A percentile compares a stretch with the other conserved stretches of the same genome.
These are phyloP conservation scores for Vicia sativa DNA, from an alignment of 306 rosid species.

Conservation along the genomic window DNA sequence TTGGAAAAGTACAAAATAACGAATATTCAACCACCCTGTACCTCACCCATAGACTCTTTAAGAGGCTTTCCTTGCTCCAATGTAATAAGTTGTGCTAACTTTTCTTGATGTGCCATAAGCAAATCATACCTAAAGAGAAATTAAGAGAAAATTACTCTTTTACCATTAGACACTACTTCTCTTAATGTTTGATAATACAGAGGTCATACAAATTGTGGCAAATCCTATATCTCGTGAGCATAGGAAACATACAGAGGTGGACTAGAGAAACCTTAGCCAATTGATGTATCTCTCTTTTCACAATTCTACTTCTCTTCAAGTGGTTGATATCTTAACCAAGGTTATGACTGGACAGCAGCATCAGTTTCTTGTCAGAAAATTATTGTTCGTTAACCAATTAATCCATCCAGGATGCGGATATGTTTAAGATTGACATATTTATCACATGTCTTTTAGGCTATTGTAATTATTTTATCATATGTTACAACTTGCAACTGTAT, in stretches of 20 bases:
- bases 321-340: background rate
- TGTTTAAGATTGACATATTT: background rate
- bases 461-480: background rate
- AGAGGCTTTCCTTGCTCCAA: slow-evolving; percentile 99
- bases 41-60: slow-evolving; percentile 92
- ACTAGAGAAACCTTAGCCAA: background rate
- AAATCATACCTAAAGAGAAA: slow-evolving; percentile 73
- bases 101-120: slow-evolving; percentile 73
- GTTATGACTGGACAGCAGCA: background rate
- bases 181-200: background rate
- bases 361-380: background rate
- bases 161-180: background rate
- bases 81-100: slow-evolving; percentile 88
- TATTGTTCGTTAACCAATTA: background rate
- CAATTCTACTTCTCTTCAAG: background rate
- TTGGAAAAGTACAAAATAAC: slow-evolving; percentile 29
- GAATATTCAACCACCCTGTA: slow-evolving; percentile 40
- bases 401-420: background rate
- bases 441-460: slow-evolving; percentile 4
- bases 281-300: background rate
- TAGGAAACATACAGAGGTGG: background rate
- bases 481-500: background rate
- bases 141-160: slow-evolving; percentile 27
- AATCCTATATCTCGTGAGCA: slow-evolving; percentile 3
- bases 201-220: background rate